Evolutionary conservation across 495 filamentous ascomycete genomes (phyloP), one percentile per base, ranked within the genome.

Genomic region (Aspergillus panamensis): DNA sequence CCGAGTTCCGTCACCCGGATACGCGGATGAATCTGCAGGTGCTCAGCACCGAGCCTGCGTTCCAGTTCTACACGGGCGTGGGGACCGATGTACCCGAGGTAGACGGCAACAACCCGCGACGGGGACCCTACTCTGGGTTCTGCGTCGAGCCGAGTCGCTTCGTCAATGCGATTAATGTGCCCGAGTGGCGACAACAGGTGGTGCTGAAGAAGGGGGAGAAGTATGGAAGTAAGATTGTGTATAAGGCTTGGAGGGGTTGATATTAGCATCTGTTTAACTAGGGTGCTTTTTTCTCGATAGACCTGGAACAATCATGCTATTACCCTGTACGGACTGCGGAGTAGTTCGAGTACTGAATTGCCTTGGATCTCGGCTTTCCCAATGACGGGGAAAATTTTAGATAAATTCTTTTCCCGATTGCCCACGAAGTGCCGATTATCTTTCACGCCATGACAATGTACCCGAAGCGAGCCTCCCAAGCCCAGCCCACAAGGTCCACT

Each of bases 1-100:
- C 86, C 35, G 76, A 75, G 17, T 87, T 92, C 56, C 81, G 79
- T 68, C 88, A 95, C 64, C 83, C 88, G 6, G 76, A 74, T 6
- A 84, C 85, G 17, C 82, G 83, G 45, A 76, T 96, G 59, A 85
- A 95, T 64, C 83, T 97, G 19, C 89, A 96, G 62, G 85, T 95
- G 8, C 73, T 83, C 63, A 92, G 87, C 74, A 97, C 92, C 0
- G 92, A 97, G 73, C 94, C 94, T 1, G 91, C 92, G 0, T 97
- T 96, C 81, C 92, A 96, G 70, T 95, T 95, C 75, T 97, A 97
- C 74, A 95, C 90, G 0, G 94, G 92, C 45, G 87, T 89, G 64
- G 84, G 83, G 62, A 89, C 94, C 61, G 76, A 92, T 61, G 84
- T 94, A n/a, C 87, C 85, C 1, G 84, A 78, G 39, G 82, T 88